phyloP scores from a whole-genome alignment of 2,329 filamentous ascomycete species.

The Emmonsiellopsis sp. region DNA sequence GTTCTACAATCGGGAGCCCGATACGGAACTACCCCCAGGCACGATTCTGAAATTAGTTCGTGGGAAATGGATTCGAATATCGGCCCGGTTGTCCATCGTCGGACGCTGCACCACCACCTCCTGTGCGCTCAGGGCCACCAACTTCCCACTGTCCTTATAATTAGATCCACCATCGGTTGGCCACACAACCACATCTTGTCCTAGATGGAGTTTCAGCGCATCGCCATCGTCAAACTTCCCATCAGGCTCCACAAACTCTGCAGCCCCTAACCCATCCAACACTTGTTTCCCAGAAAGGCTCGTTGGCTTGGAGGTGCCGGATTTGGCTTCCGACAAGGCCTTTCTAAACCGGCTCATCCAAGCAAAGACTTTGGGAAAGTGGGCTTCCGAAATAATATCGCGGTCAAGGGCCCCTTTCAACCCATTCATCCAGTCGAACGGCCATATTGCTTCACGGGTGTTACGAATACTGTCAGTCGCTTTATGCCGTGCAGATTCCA shows the following conservation, averaged over 20 bases:
- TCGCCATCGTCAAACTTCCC: constrained; percentile 42
- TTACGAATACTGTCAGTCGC: not conserved
- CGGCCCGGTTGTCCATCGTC: constrained; percentile 29
- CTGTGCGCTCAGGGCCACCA: constrained; percentile 44
- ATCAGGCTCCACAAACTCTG: constrained; percentile 40
- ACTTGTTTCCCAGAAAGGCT: constrained; percentile 44
- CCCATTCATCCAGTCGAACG: constrained; percentile 55
- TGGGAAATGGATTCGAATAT: constrained; percentile 52
- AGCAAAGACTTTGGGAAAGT: constrained; percentile 52
- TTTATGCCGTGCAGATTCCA: not conserved
- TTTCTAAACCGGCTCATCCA: constrained; percentile 56
- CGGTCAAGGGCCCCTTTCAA: constrained; percentile 49
- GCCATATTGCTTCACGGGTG: constrained; percentile 45
- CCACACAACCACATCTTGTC: constrained; percentile 49
- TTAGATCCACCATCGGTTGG: constrained; percentile 54
- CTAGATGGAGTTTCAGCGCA: constrained; percentile 44
- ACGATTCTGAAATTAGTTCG: constrained; percentile 33
- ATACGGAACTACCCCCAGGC: not conserved
- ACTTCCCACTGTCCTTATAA: constrained; percentile 49
- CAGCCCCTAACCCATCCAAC: constrained; percentile 27
- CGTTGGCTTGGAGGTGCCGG: constrained; percentile 30
- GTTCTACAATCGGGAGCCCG: not conserved
- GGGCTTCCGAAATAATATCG: constrained; percentile 41
- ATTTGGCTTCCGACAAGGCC: constrained; percentile 37
- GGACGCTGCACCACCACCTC: constrained; percentile 52